Percentiles rank a stretch among this genome's conserved stretches.
Conservation (phyloP, 2,329 filamentous ascomycete species). For the Tolypocladium ovalisporum region DNA sequence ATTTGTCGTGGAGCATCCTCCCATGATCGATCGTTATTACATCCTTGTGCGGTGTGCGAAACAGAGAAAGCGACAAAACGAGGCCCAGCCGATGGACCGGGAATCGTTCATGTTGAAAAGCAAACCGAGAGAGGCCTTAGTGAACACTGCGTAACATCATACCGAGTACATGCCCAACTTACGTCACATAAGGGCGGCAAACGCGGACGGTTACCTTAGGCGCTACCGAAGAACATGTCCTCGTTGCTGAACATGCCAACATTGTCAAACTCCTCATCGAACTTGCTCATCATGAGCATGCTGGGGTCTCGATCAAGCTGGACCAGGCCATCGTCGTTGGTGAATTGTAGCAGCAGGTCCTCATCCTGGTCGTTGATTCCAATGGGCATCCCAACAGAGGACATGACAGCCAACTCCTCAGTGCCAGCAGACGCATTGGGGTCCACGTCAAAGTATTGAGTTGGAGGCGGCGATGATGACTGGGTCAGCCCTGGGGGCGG, state of each 20-base stretch:
- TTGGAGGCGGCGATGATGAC: conserved; percentile 43
- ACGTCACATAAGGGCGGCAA: conserved; percentile 1
- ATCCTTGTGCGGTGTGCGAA: background rate
- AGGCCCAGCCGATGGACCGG: background rate
- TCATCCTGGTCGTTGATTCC: conserved; percentile 29
- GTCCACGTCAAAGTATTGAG: conserved; percentile 37
- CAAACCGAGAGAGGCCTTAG: background rate
- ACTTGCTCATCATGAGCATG: conserved; percentile 41
- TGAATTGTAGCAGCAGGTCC: conserved; percentile 32
- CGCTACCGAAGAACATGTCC: conserved; percentile 39
- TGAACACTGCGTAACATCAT: conserved; percentile 5
- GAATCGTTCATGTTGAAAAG: background rate
- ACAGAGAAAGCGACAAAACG: background rate
- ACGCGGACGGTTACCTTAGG: conserved; percentile 7
- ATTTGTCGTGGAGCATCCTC: background rate
- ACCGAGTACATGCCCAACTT: background rate
- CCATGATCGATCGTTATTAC: conserved; percentile 1
- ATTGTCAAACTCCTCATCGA: conserved; percentile 41
- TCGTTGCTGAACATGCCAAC: conserved; percentile 41
- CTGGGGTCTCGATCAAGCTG: conserved; percentile 33
- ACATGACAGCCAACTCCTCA: conserved; percentile 19
- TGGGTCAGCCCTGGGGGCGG: conserved; percentile 51
- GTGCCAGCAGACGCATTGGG: conserved; percentile 20
- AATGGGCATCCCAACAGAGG: conserved; percentile 17
- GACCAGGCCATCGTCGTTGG: conserved; percentile 29